Percentiles rank a stretch among this genome's conserved stretches.
Conservation (phyloP, 345 rosid species). For the Linum lewisii region DNA sequence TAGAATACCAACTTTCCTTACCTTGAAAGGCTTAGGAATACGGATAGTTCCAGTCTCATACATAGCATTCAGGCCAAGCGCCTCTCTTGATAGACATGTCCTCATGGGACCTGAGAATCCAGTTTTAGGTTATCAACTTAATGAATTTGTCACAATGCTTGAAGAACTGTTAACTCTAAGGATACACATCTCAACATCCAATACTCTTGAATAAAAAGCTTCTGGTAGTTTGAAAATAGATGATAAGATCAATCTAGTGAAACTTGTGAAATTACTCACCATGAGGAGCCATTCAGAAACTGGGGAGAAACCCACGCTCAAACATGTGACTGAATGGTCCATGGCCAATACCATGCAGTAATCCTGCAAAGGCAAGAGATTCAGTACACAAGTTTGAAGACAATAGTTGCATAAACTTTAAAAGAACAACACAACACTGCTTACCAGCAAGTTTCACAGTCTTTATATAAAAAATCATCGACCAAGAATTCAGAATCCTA, state of each 20-base stretch:
- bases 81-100: conserved; percentile 38
- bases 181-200: background rate
- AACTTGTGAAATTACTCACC: conserved; percentile 11
- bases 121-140: background rate
- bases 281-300: conserved; percentile 10
- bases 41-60: conserved; percentile 60
- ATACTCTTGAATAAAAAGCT: no score
- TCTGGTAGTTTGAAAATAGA: background rate
- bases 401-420: background rate
- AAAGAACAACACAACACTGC: background rate
- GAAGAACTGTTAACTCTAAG: background rate
- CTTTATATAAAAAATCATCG: conserved; percentile 12
- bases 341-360: conserved; percentile 27
- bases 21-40: conserved; percentile 83
- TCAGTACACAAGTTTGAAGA: background rate
- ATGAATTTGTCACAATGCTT: background rate
- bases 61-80: conserved; percentile 88
- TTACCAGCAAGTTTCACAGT: conserved; percentile 29
- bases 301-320: conserved; percentile 19
- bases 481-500: conserved; percentile 18
- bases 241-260: background rate
- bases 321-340: conserved; percentile 27
- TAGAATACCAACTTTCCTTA: conserved; percentile 16
- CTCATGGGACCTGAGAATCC: conserved; percentile 24
- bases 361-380: conserved; percentile 10